A percentile compares a stretch with the other conserved stretches of the same genome.
phyloP scores from a whole-genome alignment of 2,329 filamentous ascomycete species.

The Alternaria ethzedia region DNA sequence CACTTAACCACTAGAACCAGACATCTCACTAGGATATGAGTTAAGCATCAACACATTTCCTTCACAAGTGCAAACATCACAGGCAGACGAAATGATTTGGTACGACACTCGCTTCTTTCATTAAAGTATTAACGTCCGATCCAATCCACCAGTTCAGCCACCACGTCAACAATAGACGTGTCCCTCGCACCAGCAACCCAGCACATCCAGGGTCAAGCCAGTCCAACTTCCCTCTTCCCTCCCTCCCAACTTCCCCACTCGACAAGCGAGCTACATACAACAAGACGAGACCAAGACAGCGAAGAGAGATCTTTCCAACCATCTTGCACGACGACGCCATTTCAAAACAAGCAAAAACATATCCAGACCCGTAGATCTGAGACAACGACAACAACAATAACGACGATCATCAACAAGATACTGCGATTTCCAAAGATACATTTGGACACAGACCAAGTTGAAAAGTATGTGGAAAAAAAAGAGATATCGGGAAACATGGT shows the following conservation, averaged over 20 bases:
- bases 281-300: neutral
- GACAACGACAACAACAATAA: neutral
- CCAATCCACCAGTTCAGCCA: neutral
- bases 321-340: conserved; percentile 12
- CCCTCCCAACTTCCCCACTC: neutral
- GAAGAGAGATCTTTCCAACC: conserved; percentile 1
- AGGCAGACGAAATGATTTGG: neutral
- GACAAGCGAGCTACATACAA: neutral
- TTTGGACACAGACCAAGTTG: conserved; percentile 10
- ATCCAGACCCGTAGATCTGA: conserved; percentile 3
- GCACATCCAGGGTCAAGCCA: neutral
- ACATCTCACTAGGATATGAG: neutral
- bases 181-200: neutral
- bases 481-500: conserved; percentile 3
- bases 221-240: neutral
- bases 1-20: neutral
- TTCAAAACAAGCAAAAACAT: neutral
- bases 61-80: neutral
- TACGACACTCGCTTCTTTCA: conserved; percentile 12
- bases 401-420: neutral
- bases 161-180: conserved; percentile 4
- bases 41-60: neutral
- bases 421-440: neutral
- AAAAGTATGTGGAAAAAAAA: neutral
- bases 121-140: conserved; percentile 13